These are phyloP conservation scores for Colletotrichum tabaci DNA, from an alignment of 2,329 filamentous ascomycete species.

Conservation along the genomic window DNA sequence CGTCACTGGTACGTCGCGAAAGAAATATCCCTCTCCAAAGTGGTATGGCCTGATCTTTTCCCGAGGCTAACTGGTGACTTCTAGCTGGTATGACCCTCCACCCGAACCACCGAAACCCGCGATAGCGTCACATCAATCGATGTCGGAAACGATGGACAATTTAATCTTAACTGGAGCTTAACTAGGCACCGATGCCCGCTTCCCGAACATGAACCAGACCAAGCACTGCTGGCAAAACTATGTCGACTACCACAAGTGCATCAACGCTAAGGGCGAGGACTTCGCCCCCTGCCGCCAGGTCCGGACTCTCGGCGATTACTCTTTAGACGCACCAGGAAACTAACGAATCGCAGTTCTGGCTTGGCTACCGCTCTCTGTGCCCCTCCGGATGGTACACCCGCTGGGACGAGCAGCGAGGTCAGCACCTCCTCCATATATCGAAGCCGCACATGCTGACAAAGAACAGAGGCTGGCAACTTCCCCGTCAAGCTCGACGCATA, in stretches of 20 bases:
- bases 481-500: slow-evolving; percentile 76
- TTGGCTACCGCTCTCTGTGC: slow-evolving; percentile 97
- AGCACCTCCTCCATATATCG: slow-evolving; percentile 50
- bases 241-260: slow-evolving; percentile 99
- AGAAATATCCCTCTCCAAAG: slow-evolving; percentile 54
- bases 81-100: slow-evolving; percentile 60
- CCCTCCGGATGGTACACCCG: slow-evolving; percentile 93
- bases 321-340: slow-evolving; percentile 33
- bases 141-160: slow-evolving; percentile 8
- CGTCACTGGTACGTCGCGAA: slow-evolving; percentile 86
- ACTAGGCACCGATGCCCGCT: slow-evolving; percentile 98
- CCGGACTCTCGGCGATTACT: slow-evolving; percentile 50
- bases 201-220: slow-evolving; percentile 98
- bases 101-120: slow-evolving; percentile 30
- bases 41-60: slow-evolving; percentile 52
- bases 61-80: slow-evolving; percentile 58
- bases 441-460: slow-evolving; percentile 33
- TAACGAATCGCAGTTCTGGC: slow-evolving; percentile 80
- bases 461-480: slow-evolving; percentile 78
- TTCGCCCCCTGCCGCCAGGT: slow-evolving; percentile 98
- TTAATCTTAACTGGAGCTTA: slow-evolving; percentile 24
- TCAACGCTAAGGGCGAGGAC: slow-evolving; percentile 97
- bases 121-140: slow-evolving; percentile 51
- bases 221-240: slow-evolving; percentile 99
- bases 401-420: slow-evolving; percentile 98